Percentiles rank a stretch among this genome's conserved stretches.
Conservation (phyloP, 371 early-diverging fungal genomes). For the Neoconidiobolus thromboides region DNA sequence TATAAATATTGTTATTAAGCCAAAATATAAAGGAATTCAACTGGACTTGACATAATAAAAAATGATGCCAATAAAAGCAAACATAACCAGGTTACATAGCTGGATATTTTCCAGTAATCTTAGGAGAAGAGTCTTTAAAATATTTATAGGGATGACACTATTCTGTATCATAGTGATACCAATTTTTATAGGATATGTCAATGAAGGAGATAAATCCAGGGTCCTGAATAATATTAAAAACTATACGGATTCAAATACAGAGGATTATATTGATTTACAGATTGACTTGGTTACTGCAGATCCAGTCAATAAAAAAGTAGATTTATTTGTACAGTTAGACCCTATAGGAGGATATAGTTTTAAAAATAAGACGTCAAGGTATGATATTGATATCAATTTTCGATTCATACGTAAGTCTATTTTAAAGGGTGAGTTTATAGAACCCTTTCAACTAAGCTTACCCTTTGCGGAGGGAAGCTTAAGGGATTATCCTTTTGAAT, state of each 20-base stretch:
- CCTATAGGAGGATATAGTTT: conserved; percentile 13
- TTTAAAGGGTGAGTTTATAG: neutral
- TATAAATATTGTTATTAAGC: no score
- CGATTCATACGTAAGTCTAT: neutral
- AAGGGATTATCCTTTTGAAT: conserved; percentile 16
- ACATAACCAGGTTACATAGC: no score
- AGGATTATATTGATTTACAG: conserved; percentile 11
- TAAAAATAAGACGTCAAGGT: conserved; percentile 11
- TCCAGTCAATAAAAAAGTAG: conserved; percentile 15
- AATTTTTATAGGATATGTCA: conserved; percentile 10
- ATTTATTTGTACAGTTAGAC: conserved; percentile 14
- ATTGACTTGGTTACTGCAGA: conserved; percentile 14
- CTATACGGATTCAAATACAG: no score
- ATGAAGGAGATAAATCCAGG: conserved; percentile 12
- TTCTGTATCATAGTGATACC: conserved; percentile 15
- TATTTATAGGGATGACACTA: neutral
- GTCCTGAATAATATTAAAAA: conserved; percentile 11
- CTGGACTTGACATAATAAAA: no score
- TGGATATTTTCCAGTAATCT: no score
- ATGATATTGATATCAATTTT: conserved; percentile 3
- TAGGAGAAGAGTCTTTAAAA: no score
- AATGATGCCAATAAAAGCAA: no score
- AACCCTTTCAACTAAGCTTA: conserved; percentile 11
- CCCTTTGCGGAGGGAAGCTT: conserved; percentile 15
- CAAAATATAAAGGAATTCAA: no score